Evolutionary conservation across 495 filamentous ascomycete species (phyloP), one percentile per base, ranked within the genome.

Genomic region (Thozetella sp.): DNA sequence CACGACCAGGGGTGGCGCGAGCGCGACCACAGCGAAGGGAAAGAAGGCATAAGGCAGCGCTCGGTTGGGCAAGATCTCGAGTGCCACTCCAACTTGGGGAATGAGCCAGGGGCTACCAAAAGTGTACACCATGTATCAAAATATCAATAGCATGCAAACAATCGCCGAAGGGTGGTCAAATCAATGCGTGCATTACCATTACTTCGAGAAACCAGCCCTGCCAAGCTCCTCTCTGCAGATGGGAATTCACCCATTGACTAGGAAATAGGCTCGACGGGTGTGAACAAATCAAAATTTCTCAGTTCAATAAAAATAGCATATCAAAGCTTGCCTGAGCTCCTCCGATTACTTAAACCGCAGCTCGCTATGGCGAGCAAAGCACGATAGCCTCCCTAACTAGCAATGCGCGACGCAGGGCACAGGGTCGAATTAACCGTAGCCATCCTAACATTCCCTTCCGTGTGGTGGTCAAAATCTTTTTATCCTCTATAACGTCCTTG

Each of bases 1-100:
- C 13, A 56, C 54, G 20, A 62, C 52, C 9, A 67, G 53, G 56
- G 51, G 30, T 15, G 55, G 51, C n/a, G 56, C 57, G 37, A 58
- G 25, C 25, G 46, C 17, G 3, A 43, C 52, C 9, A 53, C 26
- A 54, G 62, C 22, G 15, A 61, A 61, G 55, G 30, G 13, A 50
- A 55, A 51, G 43, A 48, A 48, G 43, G 43, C 30, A 6, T 17
- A 48, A 20, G 20, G 20, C 10, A 48, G n/a, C n/a, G n/a, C n/a
- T n/a, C n/a, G n/a, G n/a, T n/a, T n/a, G n/a, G n/a, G n/a, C n/a
- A n/a, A n/a, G n/a, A n/a, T n/a, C n/a, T n/a, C n/a, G n/a, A n/a
- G n/a, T n/a, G n/a, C n/a, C n/a, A n/a, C n/a, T n/a, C n/a, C n/a
- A n/a, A n/a, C n/a, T n/a, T 13, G n/a, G 43, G 9, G 3, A 3